Evolutionary conservation across 352 stramenopile species (phyloP).

Genomic region (Phytophthora foliorum): DNA sequence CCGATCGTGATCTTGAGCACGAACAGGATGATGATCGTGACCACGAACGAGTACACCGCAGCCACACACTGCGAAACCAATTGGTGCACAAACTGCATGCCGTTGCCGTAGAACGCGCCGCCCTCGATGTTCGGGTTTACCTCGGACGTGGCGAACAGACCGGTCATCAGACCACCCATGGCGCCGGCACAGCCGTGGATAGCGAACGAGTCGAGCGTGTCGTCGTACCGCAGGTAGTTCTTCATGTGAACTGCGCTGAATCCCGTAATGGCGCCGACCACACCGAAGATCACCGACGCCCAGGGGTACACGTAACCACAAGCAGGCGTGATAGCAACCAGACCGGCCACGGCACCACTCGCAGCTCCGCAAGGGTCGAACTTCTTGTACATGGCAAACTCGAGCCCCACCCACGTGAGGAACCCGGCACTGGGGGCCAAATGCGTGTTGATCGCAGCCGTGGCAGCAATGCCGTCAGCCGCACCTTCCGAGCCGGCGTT

Average conservation of each 20-base stretch:
- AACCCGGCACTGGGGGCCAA: slow-evolving; percentile 68
- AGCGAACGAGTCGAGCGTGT: slow-evolving; percentile 82
- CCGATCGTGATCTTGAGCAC: slow-evolving; percentile 76
- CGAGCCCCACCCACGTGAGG: slow-evolving; percentile 72
- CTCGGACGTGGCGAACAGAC: slow-evolving; percentile 70
- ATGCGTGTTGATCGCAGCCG: slow-evolving; percentile 81
- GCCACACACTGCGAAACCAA: slow-evolving; percentile 64
- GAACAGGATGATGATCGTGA: slow-evolving; percentile 78
- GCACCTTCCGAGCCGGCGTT: slow-evolving; percentile 72
- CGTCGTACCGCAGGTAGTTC: slow-evolving; percentile 79
- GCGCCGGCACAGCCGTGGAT: slow-evolving; percentile 79
- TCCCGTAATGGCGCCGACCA: slow-evolving; percentile 63
- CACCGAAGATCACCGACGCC: slow-evolving; percentile 77
- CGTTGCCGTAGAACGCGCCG: slow-evolving; percentile 64
- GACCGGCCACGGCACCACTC: slow-evolving; percentile 66
- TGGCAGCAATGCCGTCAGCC: slow-evolving; percentile 67
- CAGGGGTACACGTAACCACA: slow-evolving; percentile 80
- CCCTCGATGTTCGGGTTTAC: slow-evolving; percentile 66
- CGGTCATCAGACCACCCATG: slow-evolving; percentile 68
- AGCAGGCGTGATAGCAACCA: slow-evolving; percentile 76
- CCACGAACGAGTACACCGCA: slow-evolving; percentile 68
- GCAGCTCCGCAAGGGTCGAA: no score
- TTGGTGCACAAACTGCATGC: slow-evolving; percentile 62
- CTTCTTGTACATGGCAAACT: slow-evolving; percentile 64
- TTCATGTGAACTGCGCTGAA: slow-evolving; percentile 71